Percentiles rank a stretch among this genome's conserved stretches.
Conservation (phyloP, 768 basidiomycete species). For the Pisolithus marmoratus region DNA sequence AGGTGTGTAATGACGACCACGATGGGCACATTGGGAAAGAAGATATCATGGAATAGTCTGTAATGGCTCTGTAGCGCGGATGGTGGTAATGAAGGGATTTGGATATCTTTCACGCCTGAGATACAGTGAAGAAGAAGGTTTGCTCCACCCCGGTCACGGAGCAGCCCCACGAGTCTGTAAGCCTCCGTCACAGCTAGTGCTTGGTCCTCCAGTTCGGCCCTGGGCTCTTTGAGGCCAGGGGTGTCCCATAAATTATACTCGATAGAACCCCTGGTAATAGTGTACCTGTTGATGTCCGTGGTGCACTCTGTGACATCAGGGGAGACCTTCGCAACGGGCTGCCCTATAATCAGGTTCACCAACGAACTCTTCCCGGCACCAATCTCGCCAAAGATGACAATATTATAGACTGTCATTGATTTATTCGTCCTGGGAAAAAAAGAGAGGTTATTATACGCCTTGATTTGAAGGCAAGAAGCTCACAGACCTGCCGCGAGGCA, state of each 20-base stretch:
- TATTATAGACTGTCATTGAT: conserved; percentile 1
- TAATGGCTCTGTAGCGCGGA: conserved; percentile 9
- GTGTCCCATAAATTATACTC: conserved; percentile 13
- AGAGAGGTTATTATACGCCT: background rate
- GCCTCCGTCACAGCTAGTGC: conserved; percentile 7
- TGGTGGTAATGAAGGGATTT: background rate
- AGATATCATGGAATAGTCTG: conserved; percentile 25
- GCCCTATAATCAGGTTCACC: conserved; percentile 27
- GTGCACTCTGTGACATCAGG: conserved; percentile 18
- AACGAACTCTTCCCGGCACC: conserved; percentile 18
- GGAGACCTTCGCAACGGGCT: conserved; percentile 8
- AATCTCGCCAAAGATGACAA: conserved; percentile 32
- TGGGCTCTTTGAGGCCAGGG: conserved; percentile 13
- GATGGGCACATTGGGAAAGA: conserved; percentile 29
- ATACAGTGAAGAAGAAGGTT: conserved; percentile 16
- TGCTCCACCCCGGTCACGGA: conserved; percentile 12
- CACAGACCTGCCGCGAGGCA: background rate
- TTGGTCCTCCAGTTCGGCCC: conserved; percentile 1
- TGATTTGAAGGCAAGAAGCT: too few relatives aligned
- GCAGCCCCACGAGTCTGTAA: conserved; percentile 19
- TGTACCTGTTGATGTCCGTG: conserved; percentile 7
- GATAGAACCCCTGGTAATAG: background rate
- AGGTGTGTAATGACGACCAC: conserved; percentile 29
- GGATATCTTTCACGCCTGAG: conserved; percentile 6
- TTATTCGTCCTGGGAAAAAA: background rate